These are phyloP conservation scores for Talaromyces liani DNA, from an alignment of 495 filamentous ascomycete species.

Conservation along the genomic window DNA sequence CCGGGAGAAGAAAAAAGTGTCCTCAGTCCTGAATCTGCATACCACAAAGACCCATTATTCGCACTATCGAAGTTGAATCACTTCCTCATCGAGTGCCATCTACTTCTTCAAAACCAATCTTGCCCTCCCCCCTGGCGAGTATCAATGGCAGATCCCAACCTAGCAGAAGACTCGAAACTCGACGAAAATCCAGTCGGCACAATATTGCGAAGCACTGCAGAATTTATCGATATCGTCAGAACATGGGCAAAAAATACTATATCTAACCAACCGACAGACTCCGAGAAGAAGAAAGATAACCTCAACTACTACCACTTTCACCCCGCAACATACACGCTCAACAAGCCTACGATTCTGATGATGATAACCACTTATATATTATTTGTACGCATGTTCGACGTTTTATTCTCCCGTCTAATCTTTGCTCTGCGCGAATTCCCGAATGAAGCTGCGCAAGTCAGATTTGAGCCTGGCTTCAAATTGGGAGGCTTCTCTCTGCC, in stretches of 20 bases:
- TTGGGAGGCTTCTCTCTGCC: background rate
- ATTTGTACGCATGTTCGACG: background rate
- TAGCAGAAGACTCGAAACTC: background rate
- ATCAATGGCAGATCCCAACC: background rate
- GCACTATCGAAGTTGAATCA: background rate
- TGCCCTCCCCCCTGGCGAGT: background rate
- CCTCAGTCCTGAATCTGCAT: background rate
- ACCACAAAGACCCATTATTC: background rate
- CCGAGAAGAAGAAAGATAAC: background rate
- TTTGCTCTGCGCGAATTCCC: background rate
- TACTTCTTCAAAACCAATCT: background rate
- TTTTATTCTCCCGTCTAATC: background rate
- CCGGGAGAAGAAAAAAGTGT: background rate
- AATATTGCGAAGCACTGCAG: background rate
- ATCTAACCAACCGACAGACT: background rate
- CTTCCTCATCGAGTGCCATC: background rate
- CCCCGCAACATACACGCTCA: background rate
- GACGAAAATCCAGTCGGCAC: background rate
- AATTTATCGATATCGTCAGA: background rate
- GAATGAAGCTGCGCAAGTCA: background rate
- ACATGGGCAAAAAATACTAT: background rate
- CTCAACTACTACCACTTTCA: background rate
- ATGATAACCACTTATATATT: slow-evolving; percentile 2
- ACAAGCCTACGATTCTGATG: background rate
- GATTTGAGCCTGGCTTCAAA: background rate